These are phyloP conservation scores for Kuraishia borneana DNA, from an alignment of 805 yeast species.

Conservation along the genomic window DNA sequence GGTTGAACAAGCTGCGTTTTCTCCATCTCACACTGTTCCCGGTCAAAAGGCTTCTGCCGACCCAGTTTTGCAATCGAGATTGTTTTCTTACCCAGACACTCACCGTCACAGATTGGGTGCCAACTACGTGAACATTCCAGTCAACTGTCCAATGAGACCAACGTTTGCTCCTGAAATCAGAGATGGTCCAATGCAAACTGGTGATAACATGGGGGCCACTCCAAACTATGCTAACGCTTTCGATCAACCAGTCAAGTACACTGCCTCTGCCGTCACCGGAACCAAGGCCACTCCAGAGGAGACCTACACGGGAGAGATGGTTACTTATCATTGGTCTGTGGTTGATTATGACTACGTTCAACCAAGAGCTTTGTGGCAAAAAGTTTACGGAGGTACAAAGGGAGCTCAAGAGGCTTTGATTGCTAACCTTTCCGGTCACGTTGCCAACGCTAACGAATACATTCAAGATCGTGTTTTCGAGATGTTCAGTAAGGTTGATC, in stretches of 20 bases:
- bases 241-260: conserved; percentile 35
- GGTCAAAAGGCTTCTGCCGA: conserved; percentile 76
- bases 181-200: conserved; percentile 68
- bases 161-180: conserved; percentile 63
- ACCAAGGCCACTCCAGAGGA: conserved; percentile 15
- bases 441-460: conserved; percentile 51
- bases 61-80: conserved; percentile 73
- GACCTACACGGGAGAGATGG: conserved; percentile 20
- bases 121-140: conserved; percentile 80
- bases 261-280: conserved; percentile 22
- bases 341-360: conserved; percentile 65
- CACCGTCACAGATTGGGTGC: conserved; percentile 74
- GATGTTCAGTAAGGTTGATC: conserved; percentile 64
- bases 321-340: conserved; percentile 79
- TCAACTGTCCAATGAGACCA: conserved; percentile 65
- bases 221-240: conserved; percentile 65
- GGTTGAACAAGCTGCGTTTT: conserved; percentile 76
- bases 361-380: conserved; percentile 59
- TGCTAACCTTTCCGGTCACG: conserved; percentile 76
- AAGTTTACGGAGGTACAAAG: conserved; percentile 63
- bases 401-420: conserved; percentile 81
- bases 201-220: conserved; percentile 63
- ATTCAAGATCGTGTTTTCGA: conserved; percentile 74
- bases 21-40: conserved; percentile 79
- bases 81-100: conserved; percentile 77